Base-by-base conservation (phyloP, 2,329 filamentous ascomycete species). In the Hypoxylon sp. region DNA sequence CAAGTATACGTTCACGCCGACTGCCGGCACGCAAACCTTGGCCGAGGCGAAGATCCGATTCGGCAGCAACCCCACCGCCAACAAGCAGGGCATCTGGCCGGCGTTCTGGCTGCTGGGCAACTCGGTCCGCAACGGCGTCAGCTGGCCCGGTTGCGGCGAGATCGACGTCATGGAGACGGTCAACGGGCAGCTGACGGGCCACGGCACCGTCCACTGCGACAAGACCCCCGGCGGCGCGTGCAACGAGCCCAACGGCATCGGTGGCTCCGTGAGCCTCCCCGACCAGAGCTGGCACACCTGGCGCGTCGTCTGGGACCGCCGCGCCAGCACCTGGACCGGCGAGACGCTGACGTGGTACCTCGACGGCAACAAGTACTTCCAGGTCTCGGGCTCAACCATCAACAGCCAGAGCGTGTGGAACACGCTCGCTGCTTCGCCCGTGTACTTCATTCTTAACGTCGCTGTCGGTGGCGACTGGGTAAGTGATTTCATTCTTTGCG, bases 101-200 rank as follows among this genome's bases (percentile, higher is more conserved):
- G 83, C 83, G 2, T 85, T 85, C 70, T 85, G 83, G 83, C 75
- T 84, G 55, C 79, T 85, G 0, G 83, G 83, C 9, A 77, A 83
- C 61, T 76, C 81, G 14, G 75, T 84, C 52, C 80, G 83, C 5
- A 73, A 77, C 64, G 82, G 83, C 11, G 81, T 79, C 2, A 64
- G 68, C 18, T 85, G 83, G 83, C 83, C 83, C 0, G 75, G 73
- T 6, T 84, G 82, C 68, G 83, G 83, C 24, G 83, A 85, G 77
- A 74, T 85, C 46, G 83, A 85, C 69, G 78, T 84, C 61, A 78
- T 84, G 53, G 83, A 85, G 77, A 80, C 79, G 26, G 77, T 85
- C 64, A 81, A 84, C 72, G 83, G 83, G 2, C 68, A 74, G 38
- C 69, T 80, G 62, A 80, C 76, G 0, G 83, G 79, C 5, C 81